These are phyloP conservation scores for Pseudopithomyces chartarum DNA, from an alignment of 2,329 filamentous ascomycete species.

Conservation along the genomic window DNA sequence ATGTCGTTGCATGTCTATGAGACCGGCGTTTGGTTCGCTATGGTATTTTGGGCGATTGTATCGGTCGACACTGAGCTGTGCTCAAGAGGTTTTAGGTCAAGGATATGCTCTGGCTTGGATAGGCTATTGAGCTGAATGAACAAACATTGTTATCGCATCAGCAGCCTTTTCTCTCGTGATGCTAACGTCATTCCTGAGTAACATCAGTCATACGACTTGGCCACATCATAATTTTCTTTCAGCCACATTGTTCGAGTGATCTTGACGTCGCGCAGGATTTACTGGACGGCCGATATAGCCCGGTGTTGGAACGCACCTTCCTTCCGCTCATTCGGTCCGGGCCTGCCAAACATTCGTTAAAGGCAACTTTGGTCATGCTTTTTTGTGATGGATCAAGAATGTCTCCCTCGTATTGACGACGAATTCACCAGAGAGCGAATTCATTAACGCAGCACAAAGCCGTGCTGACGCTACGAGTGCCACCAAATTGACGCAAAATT, in stretches of 20 bases:
- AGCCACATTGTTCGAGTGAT: not conserved
- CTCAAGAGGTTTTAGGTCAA: not conserved
- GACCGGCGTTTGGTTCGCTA: slow-evolving; percentile 3
- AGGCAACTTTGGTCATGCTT: not conserved
- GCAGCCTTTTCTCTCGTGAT: not conserved
- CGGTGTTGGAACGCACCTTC: not conserved
- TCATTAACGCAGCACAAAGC: too few relatives aligned
- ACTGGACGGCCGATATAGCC: not conserved
- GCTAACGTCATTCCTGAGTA: too few relatives aligned
- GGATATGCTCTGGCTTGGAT: slow-evolving; percentile 1
- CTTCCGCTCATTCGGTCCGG: not conserved
- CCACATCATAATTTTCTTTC: not conserved
- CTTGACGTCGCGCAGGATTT: not conserved
- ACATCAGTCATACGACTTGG: not conserved
- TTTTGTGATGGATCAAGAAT: too few relatives aligned
- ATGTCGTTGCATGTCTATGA: slow-evolving; percentile 2
- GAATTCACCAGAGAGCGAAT: too few relatives aligned
- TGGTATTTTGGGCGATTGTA: not conserved
- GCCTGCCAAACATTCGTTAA: not conserved
- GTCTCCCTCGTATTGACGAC: too few relatives aligned
- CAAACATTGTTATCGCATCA: not conserved
- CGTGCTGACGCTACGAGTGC: too few relatives aligned
- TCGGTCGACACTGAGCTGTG: not conserved
- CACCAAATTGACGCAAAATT: too few relatives aligned
- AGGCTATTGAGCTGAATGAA: slow-evolving; percentile 1